Percentiles rank a stretch among this genome's conserved stretches.
phyloP scores from a whole-genome alignment of 306 rosid genomes.

The Casuarina glauca region DNA sequence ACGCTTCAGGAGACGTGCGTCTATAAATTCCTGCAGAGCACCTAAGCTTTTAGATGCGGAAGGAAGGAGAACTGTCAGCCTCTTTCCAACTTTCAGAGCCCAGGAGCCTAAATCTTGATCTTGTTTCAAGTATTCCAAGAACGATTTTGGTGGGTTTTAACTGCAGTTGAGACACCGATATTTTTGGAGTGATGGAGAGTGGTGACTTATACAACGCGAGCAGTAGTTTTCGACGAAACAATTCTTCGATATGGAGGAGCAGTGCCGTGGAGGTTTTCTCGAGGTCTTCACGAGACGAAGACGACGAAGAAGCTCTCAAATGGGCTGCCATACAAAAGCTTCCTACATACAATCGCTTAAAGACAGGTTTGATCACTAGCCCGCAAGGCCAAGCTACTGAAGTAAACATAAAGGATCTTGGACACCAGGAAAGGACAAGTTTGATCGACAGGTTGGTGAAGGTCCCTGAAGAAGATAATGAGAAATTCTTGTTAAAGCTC shows the following conservation, averaged over 20 bases:
- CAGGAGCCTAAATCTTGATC: no score
- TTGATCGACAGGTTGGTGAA: conserved; percentile 43
- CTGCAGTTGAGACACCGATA: no score
- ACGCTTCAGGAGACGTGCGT: no score
- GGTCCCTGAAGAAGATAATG: conserved; percentile 45
- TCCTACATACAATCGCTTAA: conserved; percentile 70
- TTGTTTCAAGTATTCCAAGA: no score
- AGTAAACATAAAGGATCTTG: conserved; percentile 53
- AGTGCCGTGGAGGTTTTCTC: conserved; percentile 44
- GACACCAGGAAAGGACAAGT: conserved; percentile 38
- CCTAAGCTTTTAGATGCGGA: no score
- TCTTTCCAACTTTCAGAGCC: no score
- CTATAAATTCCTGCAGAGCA: no score
- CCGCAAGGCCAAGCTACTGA: conserved; percentile 46
- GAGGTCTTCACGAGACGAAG: conserved; percentile 37
- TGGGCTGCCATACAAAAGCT: conserved; percentile 76
- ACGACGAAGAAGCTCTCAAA: conserved; percentile 68
- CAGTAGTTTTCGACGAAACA: conserved; percentile 29
- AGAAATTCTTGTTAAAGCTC: conserved; percentile 52
- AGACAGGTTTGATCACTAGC: conserved; percentile 58
- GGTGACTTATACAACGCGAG: conserved; percentile 38
- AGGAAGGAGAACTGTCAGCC: no score
- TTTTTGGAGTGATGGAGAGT: conserved; percentile 37
- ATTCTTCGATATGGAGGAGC: conserved; percentile 45
- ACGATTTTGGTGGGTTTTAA: no score